These are phyloP conservation scores for Teunomyces panamensis DNA, from an alignment of 805 yeast genomes.

Conservation along the genomic window DNA sequence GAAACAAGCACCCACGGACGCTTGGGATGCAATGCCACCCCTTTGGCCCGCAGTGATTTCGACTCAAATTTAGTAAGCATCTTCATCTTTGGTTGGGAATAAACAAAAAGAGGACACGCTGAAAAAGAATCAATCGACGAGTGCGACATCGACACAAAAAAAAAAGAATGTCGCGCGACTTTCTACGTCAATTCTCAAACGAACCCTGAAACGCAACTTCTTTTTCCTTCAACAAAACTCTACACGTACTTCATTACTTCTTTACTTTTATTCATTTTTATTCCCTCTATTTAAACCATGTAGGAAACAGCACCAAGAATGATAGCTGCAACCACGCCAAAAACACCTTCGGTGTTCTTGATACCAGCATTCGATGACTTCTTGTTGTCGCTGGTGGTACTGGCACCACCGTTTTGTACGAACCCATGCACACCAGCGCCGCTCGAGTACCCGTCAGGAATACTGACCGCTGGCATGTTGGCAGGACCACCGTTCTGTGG, in stretches of 20 bases:
- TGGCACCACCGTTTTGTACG: not conserved
- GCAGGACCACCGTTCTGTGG: constrained; percentile 5
- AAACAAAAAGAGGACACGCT: constrained; percentile 3
- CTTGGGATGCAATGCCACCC: constrained; percentile 94
- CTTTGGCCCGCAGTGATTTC: constrained; percentile 95
- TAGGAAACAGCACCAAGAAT: constrained; percentile 19
- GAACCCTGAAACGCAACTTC: too few relatives aligned
- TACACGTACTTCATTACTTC: not conserved
- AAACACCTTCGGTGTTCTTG: constrained; percentile 10
- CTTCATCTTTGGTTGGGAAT: constrained; percentile 17
- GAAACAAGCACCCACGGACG: constrained; percentile 97
- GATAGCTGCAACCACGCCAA: constrained; percentile 18
- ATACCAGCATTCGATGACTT: constrained; percentile 1
- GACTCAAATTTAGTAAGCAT: constrained; percentile 75
- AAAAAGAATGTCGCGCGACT: not conserved
- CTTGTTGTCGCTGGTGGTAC: not conserved
- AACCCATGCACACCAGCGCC: not conserved
- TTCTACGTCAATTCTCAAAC: not conserved
- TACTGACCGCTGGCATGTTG: not conserved
- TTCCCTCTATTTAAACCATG: constrained; percentile 5
- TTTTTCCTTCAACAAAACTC: too few relatives aligned
- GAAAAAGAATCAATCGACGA: not conserved
- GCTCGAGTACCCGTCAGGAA: not conserved
- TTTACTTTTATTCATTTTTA: not conserved
- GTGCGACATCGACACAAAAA: not conserved